Evolutionary conservation across 2,329 filamentous ascomycete species (phyloP), one percentile per base, ranked within the genome.

Genomic region (Hymenoscyphus albidus): DNA sequence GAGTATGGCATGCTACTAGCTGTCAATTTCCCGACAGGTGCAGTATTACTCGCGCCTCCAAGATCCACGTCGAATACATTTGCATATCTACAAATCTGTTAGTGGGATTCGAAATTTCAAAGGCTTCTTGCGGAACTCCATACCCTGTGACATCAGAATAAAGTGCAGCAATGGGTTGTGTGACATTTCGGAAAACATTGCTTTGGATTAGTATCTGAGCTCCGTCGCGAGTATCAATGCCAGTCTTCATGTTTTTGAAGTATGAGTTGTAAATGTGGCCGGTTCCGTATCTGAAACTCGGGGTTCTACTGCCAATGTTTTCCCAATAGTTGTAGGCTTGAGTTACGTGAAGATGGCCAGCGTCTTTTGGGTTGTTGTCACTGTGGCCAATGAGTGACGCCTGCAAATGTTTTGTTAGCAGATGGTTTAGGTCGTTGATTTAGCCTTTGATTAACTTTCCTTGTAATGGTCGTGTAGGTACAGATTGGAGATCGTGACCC

Each of bases 261-360:
- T 79, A 82, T 70, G 78, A 81, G 79, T 85, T 87, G 78, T 81
- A 85, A 70, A 85, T 73, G 76, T 90, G 88, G 7, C 79, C 85
- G 48, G 83, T 88, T 35, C 87, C 88, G 77, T 89, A 90, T 70
- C 88, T 85, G 73, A 89, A 74, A 3, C 82, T 85, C 4, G 88
- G 88, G 0, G 77, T 79, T 31, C 62, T 62, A 31, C 63, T 69
- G 4, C 62, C 62, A 42, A 71, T 67, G 59, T 74, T 72, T 13
- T 35, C n/a, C 66, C 57, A 63, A 31, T 71, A 66, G 65, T 73
- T 73, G 58, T 73, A 66, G 44, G 66, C 63, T 51, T 73, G 67
- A 10, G 72, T 74, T 10, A 73, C 69, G 18, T 67, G 68, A 12
- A 74, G 66, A 44, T 73, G 70, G 16, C 73, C 71, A 3, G 68